A percentile compares a stretch with the other conserved stretches of the same genome.
Conservation (phyloP, 768 basidiomycete species). For the Amanita fuliginea region DNA sequence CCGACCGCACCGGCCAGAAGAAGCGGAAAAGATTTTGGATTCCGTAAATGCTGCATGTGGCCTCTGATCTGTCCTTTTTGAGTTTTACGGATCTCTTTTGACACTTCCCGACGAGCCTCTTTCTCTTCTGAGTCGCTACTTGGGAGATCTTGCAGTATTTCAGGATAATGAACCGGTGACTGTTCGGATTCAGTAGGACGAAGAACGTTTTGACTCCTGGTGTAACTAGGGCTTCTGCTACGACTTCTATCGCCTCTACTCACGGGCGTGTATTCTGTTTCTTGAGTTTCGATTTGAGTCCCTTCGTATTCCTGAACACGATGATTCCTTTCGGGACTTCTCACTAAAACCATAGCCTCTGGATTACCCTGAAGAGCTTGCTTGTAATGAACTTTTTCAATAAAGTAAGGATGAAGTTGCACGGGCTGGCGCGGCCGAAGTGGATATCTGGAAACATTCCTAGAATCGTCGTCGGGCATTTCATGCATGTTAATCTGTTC, state of each 20-base stretch:
- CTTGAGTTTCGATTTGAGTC: conserved; percentile 16
- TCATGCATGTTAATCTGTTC: conserved; percentile 2
- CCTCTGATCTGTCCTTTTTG: conserved; percentile 9
- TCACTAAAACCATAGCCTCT: conserved; percentile 55
- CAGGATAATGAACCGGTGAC: conserved; percentile 18
- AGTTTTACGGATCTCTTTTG: conserved; percentile 21
- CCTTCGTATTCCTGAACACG: conserved; percentile 19
- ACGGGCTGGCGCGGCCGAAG: conserved; percentile 42
- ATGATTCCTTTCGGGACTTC: conserved; percentile 22
- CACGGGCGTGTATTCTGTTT: conserved; percentile 5
- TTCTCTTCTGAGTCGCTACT: conserved; percentile 33
- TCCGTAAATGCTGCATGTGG: neutral
- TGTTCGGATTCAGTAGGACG: neutral
- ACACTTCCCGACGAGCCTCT: conserved; percentile 17
- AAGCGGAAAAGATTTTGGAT: neutral
- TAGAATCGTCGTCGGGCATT: conserved; percentile 3
- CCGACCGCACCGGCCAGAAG: neutral
- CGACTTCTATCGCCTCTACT: conserved; percentile 9
- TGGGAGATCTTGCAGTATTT: conserved; percentile 23
- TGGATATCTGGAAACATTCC: conserved; percentile 30
- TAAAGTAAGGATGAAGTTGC: conserved; percentile 53
- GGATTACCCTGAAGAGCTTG: conserved; percentile 39
- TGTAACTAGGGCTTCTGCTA: neutral
- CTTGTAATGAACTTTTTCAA: conserved; percentile 44
- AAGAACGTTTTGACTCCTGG: neutral